A percentile compares a stretch with the other conserved stretches of the same genome.
Evolutionary conservation across 2,329 filamentous ascomycete species (phyloP).

Genomic region (Ophiostoma novo-ulmi): DNA sequence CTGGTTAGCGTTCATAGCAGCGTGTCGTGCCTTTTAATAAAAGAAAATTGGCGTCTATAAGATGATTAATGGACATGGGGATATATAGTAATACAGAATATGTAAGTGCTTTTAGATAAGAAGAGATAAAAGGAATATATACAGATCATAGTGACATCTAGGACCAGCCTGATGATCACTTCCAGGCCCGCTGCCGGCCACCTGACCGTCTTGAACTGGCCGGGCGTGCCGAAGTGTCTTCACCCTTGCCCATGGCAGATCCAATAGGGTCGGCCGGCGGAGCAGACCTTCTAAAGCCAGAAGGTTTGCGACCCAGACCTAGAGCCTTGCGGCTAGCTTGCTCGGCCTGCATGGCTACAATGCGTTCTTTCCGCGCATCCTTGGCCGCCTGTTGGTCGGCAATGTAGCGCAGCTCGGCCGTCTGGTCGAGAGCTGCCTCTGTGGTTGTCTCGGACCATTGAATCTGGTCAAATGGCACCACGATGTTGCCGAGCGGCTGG

Average conservation of each 20-base stretch:
- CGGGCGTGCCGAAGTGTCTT: not conserved
- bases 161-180: not conserved
- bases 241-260: not conserved
- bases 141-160: not conserved
- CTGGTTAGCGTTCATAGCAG: not conserved
- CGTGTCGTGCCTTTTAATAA: conserved; percentile 11
- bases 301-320: not conserved
- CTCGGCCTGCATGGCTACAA: not conserved
- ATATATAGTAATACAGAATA: conserved; percentile 16
- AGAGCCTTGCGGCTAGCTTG: not conserved
- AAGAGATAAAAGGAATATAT: not conserved
- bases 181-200: conserved; percentile 23
- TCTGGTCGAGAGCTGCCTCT: conserved; percentile 22
- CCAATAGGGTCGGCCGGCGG: not conserved
- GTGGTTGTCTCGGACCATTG: conserved; percentile 26
- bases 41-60: not conserved
- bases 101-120: not conserved
- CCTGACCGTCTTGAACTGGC: not conserved
- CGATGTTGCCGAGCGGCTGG: conserved; percentile 21
- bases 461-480: conserved; percentile 37
- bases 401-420: conserved; percentile 23
- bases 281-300: not conserved
- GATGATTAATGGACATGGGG: conserved; percentile 9
- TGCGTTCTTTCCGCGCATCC: conserved; percentile 3
- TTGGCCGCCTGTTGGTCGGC: conserved; percentile 17